Percentiles rank a stretch among this genome's conserved stretches.
Conservation (phyloP, 2,329 filamentous ascomycete genomes). For the Fusarium floridanum region DNA sequence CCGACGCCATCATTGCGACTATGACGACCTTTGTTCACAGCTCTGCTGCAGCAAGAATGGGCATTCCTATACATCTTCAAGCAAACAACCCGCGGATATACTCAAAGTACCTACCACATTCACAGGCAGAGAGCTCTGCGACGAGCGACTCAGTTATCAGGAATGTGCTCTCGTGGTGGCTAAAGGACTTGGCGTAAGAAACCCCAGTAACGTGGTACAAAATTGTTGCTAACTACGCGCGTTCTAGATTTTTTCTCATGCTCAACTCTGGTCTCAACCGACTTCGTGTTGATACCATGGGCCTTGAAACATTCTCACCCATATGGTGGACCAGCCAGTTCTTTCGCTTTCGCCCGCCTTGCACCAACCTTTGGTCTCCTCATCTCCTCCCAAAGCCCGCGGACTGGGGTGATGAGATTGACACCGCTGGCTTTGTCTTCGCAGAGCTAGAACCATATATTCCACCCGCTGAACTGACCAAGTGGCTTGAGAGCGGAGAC, state of each 20-base stretch:
- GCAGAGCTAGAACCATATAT: background rate
- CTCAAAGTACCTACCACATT: background rate
- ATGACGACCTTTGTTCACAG: constrained; percentile 2
- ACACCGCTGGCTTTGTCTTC: background rate
- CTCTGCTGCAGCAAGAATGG: background rate
- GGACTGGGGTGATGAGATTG: background rate
- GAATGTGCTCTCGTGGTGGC: background rate
- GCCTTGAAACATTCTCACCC: background rate
- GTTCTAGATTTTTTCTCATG: background rate
- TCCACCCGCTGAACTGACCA: rapidly evolving
- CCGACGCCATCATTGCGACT: background rate
- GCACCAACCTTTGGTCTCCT: constrained; percentile 5
- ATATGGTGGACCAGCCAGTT: constrained; percentile 4
- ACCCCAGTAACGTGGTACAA: rapidly evolving
- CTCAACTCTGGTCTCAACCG: background rate
- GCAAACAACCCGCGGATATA: background rate
- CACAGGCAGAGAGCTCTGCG: background rate
- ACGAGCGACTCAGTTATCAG: background rate
- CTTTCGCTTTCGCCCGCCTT: background rate
- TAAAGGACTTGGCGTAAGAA: background rate
- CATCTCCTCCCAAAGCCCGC: background rate
- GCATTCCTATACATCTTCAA: background rate
- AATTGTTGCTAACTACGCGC: background rate
- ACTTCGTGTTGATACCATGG: constrained; percentile 3
- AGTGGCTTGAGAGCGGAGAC: background rate